A percentile compares a stretch with the other conserved stretches of the same genome.
Conservation (phyloP, 106 monocot species). For the Dioscorea alata region DNA sequence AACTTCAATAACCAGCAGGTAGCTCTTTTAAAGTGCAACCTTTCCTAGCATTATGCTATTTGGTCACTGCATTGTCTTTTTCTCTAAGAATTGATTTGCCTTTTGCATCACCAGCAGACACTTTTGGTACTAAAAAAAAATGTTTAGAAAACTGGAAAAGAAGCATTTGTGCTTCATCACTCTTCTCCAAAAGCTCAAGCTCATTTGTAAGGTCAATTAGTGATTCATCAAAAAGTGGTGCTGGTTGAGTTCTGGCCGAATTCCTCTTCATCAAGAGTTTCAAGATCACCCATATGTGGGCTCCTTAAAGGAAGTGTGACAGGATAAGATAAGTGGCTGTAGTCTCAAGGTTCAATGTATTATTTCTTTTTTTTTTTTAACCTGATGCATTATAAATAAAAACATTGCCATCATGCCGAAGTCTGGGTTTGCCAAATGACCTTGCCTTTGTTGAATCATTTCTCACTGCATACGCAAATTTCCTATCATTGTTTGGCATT, state of each 20-base stretch:
- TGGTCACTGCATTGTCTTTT: background rate
- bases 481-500: no score
- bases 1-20: conserved; percentile 74
- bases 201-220: conserved; percentile 36
- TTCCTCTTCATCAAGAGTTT: conserved; percentile 40
- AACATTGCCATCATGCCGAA: no score
- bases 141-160: conserved; percentile 73
- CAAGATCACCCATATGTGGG: conserved; percentile 56
- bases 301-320: conserved; percentile 45
- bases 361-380: conserved; percentile 9
- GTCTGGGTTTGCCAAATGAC: no score
- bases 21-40: conserved; percentile 47
- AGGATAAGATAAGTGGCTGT: conserved; percentile 43
- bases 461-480: no score
- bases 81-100: background rate
- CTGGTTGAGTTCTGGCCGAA: conserved; percentile 32
- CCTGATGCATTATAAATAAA: background rate
- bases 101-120: background rate
- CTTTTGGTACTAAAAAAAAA: conserved; percentile 56
- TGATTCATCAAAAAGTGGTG: conserved; percentile 10
- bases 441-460: no score
- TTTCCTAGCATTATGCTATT: background rate
- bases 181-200: conserved; percentile 42
- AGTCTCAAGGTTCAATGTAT: conserved; percentile 49
- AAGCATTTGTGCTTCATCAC: conserved; percentile 36